Evolutionary conservation across 1,139 yeast species (phyloP).

Genomic region (Debaryomyces psychrophilus): DNA sequence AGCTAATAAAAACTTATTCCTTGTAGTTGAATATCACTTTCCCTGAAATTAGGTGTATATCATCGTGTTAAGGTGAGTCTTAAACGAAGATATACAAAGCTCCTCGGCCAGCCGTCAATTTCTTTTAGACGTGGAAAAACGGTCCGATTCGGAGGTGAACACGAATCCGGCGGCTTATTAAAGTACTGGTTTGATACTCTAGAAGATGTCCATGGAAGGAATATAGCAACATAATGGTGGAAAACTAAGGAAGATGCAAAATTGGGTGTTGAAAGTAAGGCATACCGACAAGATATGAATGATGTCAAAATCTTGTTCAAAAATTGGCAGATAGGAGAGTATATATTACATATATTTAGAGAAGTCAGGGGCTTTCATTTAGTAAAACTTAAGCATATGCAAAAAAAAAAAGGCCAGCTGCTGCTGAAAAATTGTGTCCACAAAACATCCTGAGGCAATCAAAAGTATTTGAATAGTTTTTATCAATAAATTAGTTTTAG

Average conservation of each 20-base stretch:
- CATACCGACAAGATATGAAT: conserved; percentile 32
- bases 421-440: conserved; percentile 1
- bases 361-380: neutral
- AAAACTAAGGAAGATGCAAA: conserved; percentile 25
- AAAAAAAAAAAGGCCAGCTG: neutral
- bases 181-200: conserved; percentile 41
- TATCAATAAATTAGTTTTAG: too few species aligned
- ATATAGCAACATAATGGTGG: conserved; percentile 43
- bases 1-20: conserved; percentile 21
- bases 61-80: conserved; percentile 33
- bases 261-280: conserved; percentile 32
- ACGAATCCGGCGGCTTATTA: conserved; percentile 31
- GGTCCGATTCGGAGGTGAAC: conserved; percentile 34
- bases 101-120: conserved; percentile 25
- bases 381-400: neutral
- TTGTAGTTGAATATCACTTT: conserved; percentile 15
- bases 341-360: conserved; percentile 17
- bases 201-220: conserved; percentile 28
- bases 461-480: neutral
- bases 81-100: conserved; percentile 26
- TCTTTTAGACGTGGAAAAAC: conserved; percentile 28
- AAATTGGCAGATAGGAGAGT: conserved; percentile 37
- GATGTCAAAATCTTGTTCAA: conserved; percentile 32
- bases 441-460: neutral
- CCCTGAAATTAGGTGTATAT: conserved; percentile 25